These are phyloP conservation scores for Micromonas pusilla DNA, from an alignment of 139 green algal genomes.

Conservation along the genomic window DNA sequence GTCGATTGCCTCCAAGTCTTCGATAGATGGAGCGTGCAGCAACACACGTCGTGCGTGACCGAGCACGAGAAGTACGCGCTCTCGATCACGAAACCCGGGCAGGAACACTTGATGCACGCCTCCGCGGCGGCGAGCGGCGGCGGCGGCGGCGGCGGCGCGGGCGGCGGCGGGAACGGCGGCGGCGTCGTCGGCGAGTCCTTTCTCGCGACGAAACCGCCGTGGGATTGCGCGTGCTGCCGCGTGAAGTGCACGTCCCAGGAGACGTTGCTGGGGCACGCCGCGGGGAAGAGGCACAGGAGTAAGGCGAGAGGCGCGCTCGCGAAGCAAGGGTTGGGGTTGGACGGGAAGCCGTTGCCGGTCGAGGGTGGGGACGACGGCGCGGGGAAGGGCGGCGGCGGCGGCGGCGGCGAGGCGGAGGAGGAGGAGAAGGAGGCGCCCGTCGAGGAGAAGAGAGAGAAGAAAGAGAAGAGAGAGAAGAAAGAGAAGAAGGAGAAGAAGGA, in stretches of 20 bases:
- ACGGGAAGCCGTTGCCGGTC: background rate
- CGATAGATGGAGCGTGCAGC: constrained; percentile 50
- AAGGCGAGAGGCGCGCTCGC: constrained; percentile 31
- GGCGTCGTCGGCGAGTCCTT: constrained; percentile 53
- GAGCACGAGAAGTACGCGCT: constrained; percentile 85
- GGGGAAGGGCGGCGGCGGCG: background rate
- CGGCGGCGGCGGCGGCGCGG: background rate
- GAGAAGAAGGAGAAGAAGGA: constrained; percentile 12
- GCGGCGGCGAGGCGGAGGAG: background rate
- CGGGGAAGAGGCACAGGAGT: constrained; percentile 72
- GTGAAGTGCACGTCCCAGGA: constrained; percentile 79
- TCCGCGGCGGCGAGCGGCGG: background rate
- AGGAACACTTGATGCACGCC: constrained; percentile 23
- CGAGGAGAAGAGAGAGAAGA: constrained; percentile 21
- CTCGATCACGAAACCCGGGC: constrained; percentile 76
- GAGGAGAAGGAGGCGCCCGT: background rate
- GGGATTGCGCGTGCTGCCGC: constrained; percentile 60
- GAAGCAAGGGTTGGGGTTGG: background rate
- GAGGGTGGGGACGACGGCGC: background rate
- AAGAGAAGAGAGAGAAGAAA: constrained; percentile 25
- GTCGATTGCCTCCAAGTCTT: constrained; percentile 77
- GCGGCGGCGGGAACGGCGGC: background rate
- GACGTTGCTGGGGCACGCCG: constrained; percentile 70
- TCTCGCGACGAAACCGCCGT: constrained; percentile 54
- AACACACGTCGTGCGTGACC: constrained; percentile 74